These are phyloP conservation scores for Malus domestica DNA, from an alignment of 306 rosid genomes.

Conservation along the genomic window DNA sequence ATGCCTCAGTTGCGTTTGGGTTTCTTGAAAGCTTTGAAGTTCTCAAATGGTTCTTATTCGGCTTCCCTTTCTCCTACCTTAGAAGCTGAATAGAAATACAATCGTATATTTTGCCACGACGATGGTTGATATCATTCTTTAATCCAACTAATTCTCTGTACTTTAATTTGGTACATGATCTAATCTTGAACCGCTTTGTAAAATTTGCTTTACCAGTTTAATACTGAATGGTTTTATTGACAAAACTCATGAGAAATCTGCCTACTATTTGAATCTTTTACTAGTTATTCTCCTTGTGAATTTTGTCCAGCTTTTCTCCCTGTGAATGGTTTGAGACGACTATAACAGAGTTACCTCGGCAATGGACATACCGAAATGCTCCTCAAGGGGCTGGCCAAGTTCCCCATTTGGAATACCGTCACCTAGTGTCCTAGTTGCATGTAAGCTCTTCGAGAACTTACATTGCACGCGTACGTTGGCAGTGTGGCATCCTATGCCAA, in stretches of 20 bases:
- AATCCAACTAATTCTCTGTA: not conserved
- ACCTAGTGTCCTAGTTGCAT: no score
- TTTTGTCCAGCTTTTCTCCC: no score
- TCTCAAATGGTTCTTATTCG: conserved; percentile 26
- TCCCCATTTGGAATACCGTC: no score
- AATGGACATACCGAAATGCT: not conserved
- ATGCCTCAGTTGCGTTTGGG: conserved; percentile 26
- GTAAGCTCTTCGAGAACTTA: not conserved
- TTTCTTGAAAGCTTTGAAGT: conserved; percentile 39
- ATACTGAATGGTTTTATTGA: not conserved
- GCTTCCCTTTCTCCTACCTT: conserved; percentile 31
- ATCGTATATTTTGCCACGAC: not conserved
- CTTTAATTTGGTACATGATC: not conserved
- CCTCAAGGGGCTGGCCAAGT: not conserved
- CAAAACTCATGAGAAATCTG: not conserved
- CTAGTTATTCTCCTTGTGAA: not conserved
- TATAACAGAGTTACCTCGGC: no score
- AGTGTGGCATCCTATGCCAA: not conserved
- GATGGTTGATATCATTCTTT: not conserved
- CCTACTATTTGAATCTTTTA: not conserved
- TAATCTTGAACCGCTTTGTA: not conserved
- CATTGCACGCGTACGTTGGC: accelerated
- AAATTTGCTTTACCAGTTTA: not conserved
- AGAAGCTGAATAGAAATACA: conserved; percentile 8
- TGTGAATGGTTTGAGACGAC: no score